Percentiles rank a stretch among this genome's conserved stretches.
These are phyloP conservation scores for Daldinia bambusicola DNA, from an alignment of 495 filamentous ascomycete genomes.

Conservation along the genomic window DNA sequence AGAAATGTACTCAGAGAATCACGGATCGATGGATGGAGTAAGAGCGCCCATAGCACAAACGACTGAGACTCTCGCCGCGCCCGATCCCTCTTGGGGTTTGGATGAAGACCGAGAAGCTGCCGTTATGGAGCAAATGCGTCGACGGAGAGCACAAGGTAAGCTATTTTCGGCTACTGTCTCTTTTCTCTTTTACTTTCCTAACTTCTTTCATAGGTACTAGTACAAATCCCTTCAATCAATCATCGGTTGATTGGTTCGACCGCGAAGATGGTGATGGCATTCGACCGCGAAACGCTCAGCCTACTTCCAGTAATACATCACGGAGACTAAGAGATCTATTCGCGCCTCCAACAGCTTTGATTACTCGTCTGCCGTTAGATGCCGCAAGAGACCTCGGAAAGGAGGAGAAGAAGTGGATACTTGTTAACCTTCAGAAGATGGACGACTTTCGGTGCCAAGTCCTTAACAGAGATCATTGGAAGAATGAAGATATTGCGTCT, in stretches of 20 bases:
- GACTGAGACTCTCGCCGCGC: slow-evolving; percentile 89
- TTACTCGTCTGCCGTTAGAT: slow-evolving; percentile 78
- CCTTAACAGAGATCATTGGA: slow-evolving; percentile 96
- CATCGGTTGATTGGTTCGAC: slow-evolving; percentile 74
- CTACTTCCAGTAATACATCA: slow-evolving; percentile 33
- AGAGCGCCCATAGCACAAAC: slow-evolving; percentile 91
- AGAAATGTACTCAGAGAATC: slow-evolving; percentile 77
- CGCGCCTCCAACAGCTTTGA: slow-evolving; percentile 88
- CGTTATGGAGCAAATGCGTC: slow-evolving; percentile 72
- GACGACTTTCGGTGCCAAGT: slow-evolving; percentile 92
- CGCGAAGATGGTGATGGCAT: slow-evolving; percentile 41
- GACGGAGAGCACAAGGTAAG: slow-evolving; percentile 59
- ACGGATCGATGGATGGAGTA: slow-evolving; percentile 67
- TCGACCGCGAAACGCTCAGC: slow-evolving; percentile 9
- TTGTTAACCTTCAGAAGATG: slow-evolving; percentile 94
- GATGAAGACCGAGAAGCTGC: slow-evolving; percentile 69
- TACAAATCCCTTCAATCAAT: slow-evolving; percentile 85
- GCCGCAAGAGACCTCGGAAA: slow-evolving; percentile 83
- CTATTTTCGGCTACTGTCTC: neutral
- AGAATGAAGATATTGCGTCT: slow-evolving; percentile 76
- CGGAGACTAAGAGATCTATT: slow-evolving; percentile 85
- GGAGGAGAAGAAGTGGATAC: slow-evolving; percentile 87
- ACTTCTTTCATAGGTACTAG: slow-evolving; percentile 18
- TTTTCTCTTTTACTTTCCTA: slow-evolving; percentile 11
- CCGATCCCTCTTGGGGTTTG: slow-evolving; percentile 55